A percentile compares a stretch with the other conserved stretches of the same genome.
phyloP scores from a whole-genome alignment of 2,329 filamentous ascomycete species.

The Beauveria bassiana region DNA sequence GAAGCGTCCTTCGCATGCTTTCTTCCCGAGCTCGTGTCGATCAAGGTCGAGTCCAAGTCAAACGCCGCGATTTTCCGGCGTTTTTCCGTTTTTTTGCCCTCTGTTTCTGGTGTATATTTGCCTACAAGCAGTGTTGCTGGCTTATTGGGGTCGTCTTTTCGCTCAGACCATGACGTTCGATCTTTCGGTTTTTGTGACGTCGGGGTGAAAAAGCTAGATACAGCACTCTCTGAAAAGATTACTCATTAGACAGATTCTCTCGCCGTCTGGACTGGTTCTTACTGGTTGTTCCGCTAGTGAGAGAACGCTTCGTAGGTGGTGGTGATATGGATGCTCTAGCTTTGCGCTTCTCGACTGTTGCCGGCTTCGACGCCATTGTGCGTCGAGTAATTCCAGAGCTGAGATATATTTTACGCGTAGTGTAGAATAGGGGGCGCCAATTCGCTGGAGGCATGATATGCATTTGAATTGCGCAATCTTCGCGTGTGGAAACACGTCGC shows the following conservation, averaged over 20 bases:
- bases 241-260: constrained; percentile 13
- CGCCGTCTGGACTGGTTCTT: constrained; percentile 12
- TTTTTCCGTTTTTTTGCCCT: constrained; percentile 23
- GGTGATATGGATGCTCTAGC: constrained; percentile 41
- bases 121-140: constrained; percentile 63
- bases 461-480: not conserved
- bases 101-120: constrained; percentile 49
- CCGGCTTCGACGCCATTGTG: not conserved
- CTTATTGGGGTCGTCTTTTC: constrained; percentile 42
- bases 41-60: constrained; percentile 80
- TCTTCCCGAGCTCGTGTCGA: constrained; percentile 72
- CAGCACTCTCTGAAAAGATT: constrained; percentile 48
- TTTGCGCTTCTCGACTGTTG: constrained; percentile 25
- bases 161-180: constrained; percentile 62
- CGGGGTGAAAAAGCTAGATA: constrained; percentile 84
- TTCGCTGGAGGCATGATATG: not conserved
- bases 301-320: constrained; percentile 44
- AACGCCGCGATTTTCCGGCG: constrained; percentile 62
- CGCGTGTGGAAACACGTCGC: constrained; percentile 5
- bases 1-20: constrained; percentile 60
- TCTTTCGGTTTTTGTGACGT: constrained; percentile 77
- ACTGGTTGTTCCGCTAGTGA: constrained; percentile 46
- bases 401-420: not conserved
- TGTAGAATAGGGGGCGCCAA: not conserved
- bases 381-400: not conserved